Percentiles rank a stretch among this genome's conserved stretches.
Evolutionary conservation across 2,329 filamentous ascomycete genomes (phyloP).

Genomic region (Thielaviopsis punctulata): DNA sequence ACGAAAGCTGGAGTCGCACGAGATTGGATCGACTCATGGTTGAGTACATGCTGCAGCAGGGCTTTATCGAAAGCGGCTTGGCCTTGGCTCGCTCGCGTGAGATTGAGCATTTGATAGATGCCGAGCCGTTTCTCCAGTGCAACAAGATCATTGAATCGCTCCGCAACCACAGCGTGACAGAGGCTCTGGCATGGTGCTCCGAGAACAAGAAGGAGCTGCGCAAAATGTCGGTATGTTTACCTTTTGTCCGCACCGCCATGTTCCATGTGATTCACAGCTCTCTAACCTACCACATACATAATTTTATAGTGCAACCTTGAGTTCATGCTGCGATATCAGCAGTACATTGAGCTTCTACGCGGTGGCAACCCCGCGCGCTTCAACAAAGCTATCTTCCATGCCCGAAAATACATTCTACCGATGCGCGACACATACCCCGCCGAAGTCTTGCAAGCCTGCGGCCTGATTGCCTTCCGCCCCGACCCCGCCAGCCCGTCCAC

Average conservation of each 20-base stretch:
- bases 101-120: constrained; percentile 70
- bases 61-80: constrained; percentile 61
- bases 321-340: constrained; percentile 82
- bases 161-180: constrained; percentile 49
- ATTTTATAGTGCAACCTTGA: constrained; percentile 56
- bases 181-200: constrained; percentile 76
- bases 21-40: constrained; percentile 71
- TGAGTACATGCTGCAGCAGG: constrained; percentile 79
- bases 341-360: constrained; percentile 73
- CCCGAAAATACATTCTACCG: constrained; percentile 61
- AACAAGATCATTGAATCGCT: constrained; percentile 61
- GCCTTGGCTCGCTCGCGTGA: constrained; percentile 57
- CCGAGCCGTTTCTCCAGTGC: constrained; percentile 74
- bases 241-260: background rate
- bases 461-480: constrained; percentile 58
- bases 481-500: constrained; percentile 31
- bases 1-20: constrained; percentile 74
- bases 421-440: constrained; percentile 50
- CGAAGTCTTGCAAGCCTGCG: constrained; percentile 57
- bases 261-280: background rate
- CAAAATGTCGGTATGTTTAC: constrained; percentile 53
- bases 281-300: background rate
- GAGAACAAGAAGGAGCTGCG: constrained; percentile 88
- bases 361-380: constrained; percentile 45
- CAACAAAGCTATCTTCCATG: constrained; percentile 64